Base-by-base conservation (phyloP, 345 rosid species). In the Acer yangbiense region DNA sequence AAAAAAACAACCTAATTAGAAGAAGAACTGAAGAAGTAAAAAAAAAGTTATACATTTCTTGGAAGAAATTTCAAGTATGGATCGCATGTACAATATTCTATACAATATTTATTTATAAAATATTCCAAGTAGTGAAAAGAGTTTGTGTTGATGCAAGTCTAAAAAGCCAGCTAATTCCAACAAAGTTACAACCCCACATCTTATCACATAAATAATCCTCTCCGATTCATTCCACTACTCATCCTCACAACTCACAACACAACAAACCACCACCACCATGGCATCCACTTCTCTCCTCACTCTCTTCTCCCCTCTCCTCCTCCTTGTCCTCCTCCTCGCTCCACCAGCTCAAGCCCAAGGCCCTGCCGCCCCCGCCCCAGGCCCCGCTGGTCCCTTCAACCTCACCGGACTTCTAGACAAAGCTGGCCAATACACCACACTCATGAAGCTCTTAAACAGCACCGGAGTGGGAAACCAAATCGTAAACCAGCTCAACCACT, bases 331-430 rank as follows among this genome's bases (percentile, higher is more conserved):
- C 84, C 81, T 82, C 73, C 78, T 83, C 77, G 64, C 80, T 17
- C 73, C 82, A 23, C 66, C 25, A 16, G 35, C 76, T 52, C 69
- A 71, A 0, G 85, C 88, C 29, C 85, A 86, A 61, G 43, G 86
- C 77, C 77, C 90, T 3, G 0, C 83, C 23, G 92, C 97, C 52
- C 90, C 90, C 0, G 89, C 92, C 29, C 93, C 92, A 0, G 76
- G 80, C 32, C 85, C 90, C 0, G 5, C 93, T 10, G 92, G 94
- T 50, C 95, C 93, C 1, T 39, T 87, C 52, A 93, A 93, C 83
- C 60, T 95, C 77, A 95, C 97, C 0, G 92, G 84, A 0, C 86
- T 95, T 83, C 97, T 95, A 1, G 90, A 77, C 77, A 93, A 90
- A 72, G 72, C 63, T 1, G 97, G 97, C 41, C 96, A 92, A 76